Evolutionary conservation across 345 rosid species (phyloP), one percentile per base, ranked within the genome.

Genomic region (Lumnitzera littorea): DNA sequence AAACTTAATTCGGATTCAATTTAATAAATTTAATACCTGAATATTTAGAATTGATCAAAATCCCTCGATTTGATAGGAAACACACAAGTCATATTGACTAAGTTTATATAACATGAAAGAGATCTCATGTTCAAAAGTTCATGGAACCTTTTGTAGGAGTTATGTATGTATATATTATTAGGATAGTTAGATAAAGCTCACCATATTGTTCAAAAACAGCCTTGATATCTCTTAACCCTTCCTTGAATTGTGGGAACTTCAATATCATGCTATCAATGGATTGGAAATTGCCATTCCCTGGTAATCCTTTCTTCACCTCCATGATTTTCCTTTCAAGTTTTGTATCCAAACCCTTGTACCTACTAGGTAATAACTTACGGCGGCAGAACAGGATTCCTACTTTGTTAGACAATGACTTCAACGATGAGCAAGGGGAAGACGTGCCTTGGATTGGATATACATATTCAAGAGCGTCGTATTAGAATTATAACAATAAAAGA

Each of bases 321-420:
- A 80, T 74, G 79, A 91, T 77, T 77, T 82, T 88, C 76, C 64
- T 79, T 63, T 80, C 81, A 46, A 91, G 90, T 71, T 80, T 84
- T 23, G 80, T 65, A 51, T 88, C 98, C 74, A 88, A 65, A 69
- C 78, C 82, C 63, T 68, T 76, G 57, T 80, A 80, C 66, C 76
- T 91, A 72, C 66, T 77, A 66, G 74, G 20, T 61, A 20, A 0
- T 20, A 87, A 77, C 62, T 76, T 74, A 59, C 85, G 69, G 58
- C 60, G 68, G 73, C 73, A 80, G 56, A 86, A 48, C 71, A 84
- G 65, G 61, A 56, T 66, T 56, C 84, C 84, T 17, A 78, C 27
- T 47, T 55, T 68, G 65, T 53, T 54, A 51, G 80, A 76, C 60
- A 78, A 58, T 24, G 68, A 65, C 67, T 70, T 85, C 55, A 80